Evolutionary conservation across 23 red algal genomes (phyloP).

Genomic region (Chondrus crispus): DNA sequence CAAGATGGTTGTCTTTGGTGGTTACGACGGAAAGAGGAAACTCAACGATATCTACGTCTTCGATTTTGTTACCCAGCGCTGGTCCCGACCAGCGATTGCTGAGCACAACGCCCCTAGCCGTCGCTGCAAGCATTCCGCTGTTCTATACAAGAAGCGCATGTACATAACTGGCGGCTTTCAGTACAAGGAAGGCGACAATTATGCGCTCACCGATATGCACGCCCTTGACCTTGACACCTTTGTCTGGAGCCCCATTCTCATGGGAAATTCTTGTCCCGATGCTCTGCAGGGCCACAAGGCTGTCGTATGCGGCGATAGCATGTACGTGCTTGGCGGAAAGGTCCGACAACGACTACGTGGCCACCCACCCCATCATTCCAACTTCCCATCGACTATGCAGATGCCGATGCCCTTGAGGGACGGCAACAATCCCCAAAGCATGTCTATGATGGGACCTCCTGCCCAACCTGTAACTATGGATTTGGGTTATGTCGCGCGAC

Average conservation of each 20-base stretch:
- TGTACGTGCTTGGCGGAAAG: conserved; percentile 97
- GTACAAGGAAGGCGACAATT: conserved; percentile 85
- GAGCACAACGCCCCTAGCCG: conserved; percentile 64
- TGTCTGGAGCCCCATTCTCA: conserved; percentile 59
- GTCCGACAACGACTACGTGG: conserved; percentile 42
- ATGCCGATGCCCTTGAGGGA: background rate
- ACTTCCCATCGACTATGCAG: background rate
- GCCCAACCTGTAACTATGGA: background rate
- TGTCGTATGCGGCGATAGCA: conserved; percentile 76
- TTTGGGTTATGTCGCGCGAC: background rate
- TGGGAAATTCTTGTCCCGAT: conserved; percentile 59
- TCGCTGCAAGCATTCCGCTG: conserved; percentile 95
- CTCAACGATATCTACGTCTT: conserved; percentile 78
- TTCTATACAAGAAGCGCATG: conserved; percentile 81
- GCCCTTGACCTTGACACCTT: conserved; percentile 72
- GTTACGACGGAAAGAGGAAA: conserved; percentile 94
- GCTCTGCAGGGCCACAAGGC: conserved; percentile 94
- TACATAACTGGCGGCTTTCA: conserved; percentile 95
- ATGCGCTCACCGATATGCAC: conserved; percentile 86
- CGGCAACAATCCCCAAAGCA: background rate
- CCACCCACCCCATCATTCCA: conserved; percentile 3
- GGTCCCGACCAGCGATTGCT: conserved; percentile 32
- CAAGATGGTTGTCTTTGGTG: conserved; percentile 96
- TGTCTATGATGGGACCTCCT: background rate
- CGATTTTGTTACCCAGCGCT: conserved; percentile 56